Evolutionary conservation across 352 stramenopile species (phyloP).

Genomic region (Globisporangium cederbergense): DNA sequence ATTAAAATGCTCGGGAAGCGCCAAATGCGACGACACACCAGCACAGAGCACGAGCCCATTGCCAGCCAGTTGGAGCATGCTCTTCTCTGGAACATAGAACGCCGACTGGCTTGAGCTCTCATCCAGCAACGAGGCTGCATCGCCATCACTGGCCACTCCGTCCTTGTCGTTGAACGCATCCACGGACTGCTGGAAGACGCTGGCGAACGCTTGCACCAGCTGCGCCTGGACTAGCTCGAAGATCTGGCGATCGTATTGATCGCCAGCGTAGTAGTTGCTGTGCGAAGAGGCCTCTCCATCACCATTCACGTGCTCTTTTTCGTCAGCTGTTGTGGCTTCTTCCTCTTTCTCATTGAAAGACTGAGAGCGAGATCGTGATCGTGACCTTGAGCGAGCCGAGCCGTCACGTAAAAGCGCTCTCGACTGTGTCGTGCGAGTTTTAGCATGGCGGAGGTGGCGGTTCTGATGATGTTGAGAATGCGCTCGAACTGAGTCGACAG

Average conservation of each 20-base stretch:
- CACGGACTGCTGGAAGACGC: constrained; percentile 74
- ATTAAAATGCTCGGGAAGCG: constrained; percentile 57
- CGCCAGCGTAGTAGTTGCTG: constrained; percentile 12
- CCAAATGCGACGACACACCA: constrained; percentile 51
- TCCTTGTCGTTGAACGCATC: constrained; percentile 52
- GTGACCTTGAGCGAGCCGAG: background rate
- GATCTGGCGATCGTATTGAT: constrained; percentile 73
- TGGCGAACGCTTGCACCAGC: constrained; percentile 54
- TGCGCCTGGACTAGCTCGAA: constrained; percentile 57
- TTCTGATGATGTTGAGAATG: constrained; percentile 11
- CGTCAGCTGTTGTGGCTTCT: background rate
- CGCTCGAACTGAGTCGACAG: constrained; percentile 6
- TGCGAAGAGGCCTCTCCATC: background rate
- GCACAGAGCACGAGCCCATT: constrained; percentile 72
- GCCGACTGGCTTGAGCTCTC: constrained; percentile 23
- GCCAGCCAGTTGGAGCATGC: constrained; percentile 67
- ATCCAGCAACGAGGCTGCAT: constrained; percentile 12
- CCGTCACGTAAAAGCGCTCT: background rate
- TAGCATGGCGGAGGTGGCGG: background rate
- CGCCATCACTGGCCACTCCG: constrained; percentile 21
- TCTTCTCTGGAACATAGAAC: constrained; percentile 69
- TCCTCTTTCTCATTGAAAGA: constrained; percentile 2
- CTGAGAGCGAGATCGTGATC: constrained; percentile 6
- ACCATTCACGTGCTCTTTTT: constrained; percentile 12
- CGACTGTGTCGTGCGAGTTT: background rate